phyloP scores from a whole-genome alignment of 2,329 filamentous ascomycete species.

The Hymenotorrendiella dingleyae region DNA sequence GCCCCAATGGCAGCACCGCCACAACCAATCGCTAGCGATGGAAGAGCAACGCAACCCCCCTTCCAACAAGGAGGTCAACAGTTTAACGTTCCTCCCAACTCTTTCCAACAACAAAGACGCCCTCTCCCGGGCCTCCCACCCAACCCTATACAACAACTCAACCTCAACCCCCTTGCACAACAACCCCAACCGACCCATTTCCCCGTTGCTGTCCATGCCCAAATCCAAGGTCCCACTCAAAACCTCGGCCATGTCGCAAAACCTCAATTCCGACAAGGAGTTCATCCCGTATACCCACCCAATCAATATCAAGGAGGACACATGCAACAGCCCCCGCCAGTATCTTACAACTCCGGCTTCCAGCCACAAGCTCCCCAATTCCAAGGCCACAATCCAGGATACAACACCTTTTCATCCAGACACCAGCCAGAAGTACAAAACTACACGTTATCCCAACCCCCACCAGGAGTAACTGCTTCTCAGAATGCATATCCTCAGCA shows the following conservation, averaged over 20 bases:
- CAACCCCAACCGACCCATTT: neutral
- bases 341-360: no score
- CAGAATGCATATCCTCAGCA: no score
- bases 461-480: no score
- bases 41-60: no score
- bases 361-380: no score
- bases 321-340: neutral
- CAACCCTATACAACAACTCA: neutral
- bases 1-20: neutral
- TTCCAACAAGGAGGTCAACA: neutral
- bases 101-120: neutral
- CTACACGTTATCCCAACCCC: no score
- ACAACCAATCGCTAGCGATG: neutral
- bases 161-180: neutral
- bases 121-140: neutral
- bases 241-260: neutral
- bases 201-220: neutral
- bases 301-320: slow-evolving; percentile 2
- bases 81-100: neutral
- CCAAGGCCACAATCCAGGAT: no score
- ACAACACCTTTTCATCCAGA: no score
- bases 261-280: no score
- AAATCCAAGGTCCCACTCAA: neutral
- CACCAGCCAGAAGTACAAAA: no score
- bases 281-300: neutral